Evolutionary conservation across 2,329 filamentous ascomycete genomes (phyloP).

Genomic region (Fusarium pininemorale): DNA sequence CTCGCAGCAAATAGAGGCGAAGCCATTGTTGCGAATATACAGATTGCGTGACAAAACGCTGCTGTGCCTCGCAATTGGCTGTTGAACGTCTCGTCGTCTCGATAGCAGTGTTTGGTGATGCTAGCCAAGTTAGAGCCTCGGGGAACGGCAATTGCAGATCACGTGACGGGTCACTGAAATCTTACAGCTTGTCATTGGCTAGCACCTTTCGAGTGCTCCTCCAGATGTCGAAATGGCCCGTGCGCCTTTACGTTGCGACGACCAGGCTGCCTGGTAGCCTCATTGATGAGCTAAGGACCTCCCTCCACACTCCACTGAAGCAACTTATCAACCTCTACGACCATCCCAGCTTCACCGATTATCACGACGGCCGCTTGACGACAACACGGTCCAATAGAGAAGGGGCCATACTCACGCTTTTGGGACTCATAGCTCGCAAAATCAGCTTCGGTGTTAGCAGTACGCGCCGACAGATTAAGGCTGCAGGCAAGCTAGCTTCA

Average conservation of each 20-base stretch:
- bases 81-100: conserved; percentile 37
- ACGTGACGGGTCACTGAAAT: conserved; percentile 42
- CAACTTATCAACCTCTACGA: conserved; percentile 24
- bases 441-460: neutral
- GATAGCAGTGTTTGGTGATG: conserved; percentile 40
- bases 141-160: conserved; percentile 36
- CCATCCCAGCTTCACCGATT: conserved; percentile 1
- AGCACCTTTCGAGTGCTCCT: neutral
- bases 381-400: neutral
- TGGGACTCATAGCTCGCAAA: neutral
- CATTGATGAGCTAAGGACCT: conserved; percentile 42
- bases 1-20: conserved; percentile 66
- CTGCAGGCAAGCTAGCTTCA: conserved; percentile 36
- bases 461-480: conserved; percentile 7
- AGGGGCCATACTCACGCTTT: neutral
- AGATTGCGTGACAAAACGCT: conserved; percentile 44
- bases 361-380: neutral
- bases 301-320: conserved; percentile 35
- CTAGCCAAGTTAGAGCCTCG: conserved; percentile 37
- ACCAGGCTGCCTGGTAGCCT: conserved; percentile 54
- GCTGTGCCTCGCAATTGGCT: conserved; percentile 46
- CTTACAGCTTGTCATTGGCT: conserved; percentile 27
- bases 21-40: conserved; percentile 58
- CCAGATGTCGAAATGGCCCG: conserved; percentile 22
- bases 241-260: conserved; percentile 42